These are phyloP conservation scores for Rubia balearica DNA, from an alignment of 305 asterid species.

Conservation along the genomic window DNA sequence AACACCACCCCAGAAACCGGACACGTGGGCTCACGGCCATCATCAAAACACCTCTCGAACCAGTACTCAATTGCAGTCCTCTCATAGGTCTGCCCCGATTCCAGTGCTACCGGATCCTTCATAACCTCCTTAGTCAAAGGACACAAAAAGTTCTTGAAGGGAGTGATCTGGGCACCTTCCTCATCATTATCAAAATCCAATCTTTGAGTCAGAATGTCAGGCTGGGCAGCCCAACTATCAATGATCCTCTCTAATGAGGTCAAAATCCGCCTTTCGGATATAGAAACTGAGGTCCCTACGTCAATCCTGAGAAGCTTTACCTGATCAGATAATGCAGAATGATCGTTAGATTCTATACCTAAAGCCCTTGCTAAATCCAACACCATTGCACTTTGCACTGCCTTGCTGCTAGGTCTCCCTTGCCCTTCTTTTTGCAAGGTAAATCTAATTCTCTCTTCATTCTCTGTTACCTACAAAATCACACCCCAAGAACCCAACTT, in stretches of 20 bases:
- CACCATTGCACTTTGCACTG: conserved; percentile 26
- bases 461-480: conserved; percentile 24
- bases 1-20: conserved; percentile 26
- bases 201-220: conserved; percentile 17
- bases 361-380: conserved; percentile 29
- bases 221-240: conserved; percentile 20
- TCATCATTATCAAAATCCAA: conserved; percentile 23
- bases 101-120: conserved; percentile 29
- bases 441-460: conserved; percentile 20
- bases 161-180: conserved; percentile 18
- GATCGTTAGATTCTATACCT: conserved; percentile 20
- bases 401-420: conserved; percentile 23
- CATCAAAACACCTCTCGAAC: conserved; percentile 24
- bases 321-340: conserved; percentile 17
- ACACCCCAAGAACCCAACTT: not conserved
- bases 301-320: conserved; percentile 17
- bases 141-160: conserved; percentile 23
- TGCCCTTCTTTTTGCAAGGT: conserved; percentile 22
- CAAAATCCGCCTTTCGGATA: conserved; percentile 19
- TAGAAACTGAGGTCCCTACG: conserved; percentile 14
- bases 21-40: conserved; percentile 24
- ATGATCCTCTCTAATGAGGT: conserved; percentile 16
- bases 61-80: conserved; percentile 25
- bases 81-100: conserved; percentile 24
- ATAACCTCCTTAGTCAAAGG: conserved; percentile 28